Percentiles rank a stretch among this genome's conserved stretches.
phyloP scores from a whole-genome alignment of 768 basidiomycete genomes.

The Heimioporus sp. region DNA sequence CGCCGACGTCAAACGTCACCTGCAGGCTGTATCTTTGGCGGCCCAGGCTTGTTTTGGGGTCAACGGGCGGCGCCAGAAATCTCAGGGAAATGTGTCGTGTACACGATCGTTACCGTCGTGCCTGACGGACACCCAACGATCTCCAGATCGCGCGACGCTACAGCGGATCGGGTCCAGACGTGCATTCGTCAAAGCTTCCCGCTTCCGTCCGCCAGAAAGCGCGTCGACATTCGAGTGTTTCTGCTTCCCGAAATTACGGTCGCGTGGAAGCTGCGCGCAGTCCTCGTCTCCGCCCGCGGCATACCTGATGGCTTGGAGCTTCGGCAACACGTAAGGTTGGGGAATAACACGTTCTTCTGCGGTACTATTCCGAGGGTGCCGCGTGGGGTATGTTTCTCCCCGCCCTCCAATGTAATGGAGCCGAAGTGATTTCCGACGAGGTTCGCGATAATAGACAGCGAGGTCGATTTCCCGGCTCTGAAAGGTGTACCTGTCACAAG shows the following conservation, averaged over 20 bases:
- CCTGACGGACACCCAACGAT: slow-evolving; percentile 60
- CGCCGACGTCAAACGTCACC: slow-evolving; percentile 41
- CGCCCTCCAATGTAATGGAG: slow-evolving; percentile 53
- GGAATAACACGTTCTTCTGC: slow-evolving; percentile 81
- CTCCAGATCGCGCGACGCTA: slow-evolving; percentile 78
- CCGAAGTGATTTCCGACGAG: slow-evolving; percentile 60
- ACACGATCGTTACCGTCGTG: slow-evolving; percentile 65
- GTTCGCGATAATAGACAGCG: slow-evolving; percentile 63
- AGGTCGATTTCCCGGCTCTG: slow-evolving; percentile 78
- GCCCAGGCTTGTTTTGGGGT: slow-evolving; percentile 67
- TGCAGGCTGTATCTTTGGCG: slow-evolving; percentile 70
- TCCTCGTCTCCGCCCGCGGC: slow-evolving; percentile 49
- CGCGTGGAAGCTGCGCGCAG: slow-evolving; percentile 57
- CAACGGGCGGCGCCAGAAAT: slow-evolving; percentile 75
- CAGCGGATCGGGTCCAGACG: slow-evolving; percentile 79
- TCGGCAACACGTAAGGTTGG: slow-evolving; percentile 71
- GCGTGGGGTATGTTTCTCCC: slow-evolving; percentile 49
- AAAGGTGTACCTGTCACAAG: slow-evolving; percentile 1
- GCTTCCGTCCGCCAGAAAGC: slow-evolving; percentile 77
- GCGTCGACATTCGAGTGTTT: slow-evolving; percentile 62
- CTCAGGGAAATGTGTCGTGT: slow-evolving; percentile 80
- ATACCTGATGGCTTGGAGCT: slow-evolving; percentile 72
- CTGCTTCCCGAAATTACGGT: slow-evolving; percentile 74
- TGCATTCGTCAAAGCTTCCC: slow-evolving; percentile 75
- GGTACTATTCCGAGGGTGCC: slow-evolving; percentile 79